These are phyloP conservation scores for Neoascochyta sp. DNA, from an alignment of 2,329 filamentous ascomycete genomes.

Conservation along the genomic window DNA sequence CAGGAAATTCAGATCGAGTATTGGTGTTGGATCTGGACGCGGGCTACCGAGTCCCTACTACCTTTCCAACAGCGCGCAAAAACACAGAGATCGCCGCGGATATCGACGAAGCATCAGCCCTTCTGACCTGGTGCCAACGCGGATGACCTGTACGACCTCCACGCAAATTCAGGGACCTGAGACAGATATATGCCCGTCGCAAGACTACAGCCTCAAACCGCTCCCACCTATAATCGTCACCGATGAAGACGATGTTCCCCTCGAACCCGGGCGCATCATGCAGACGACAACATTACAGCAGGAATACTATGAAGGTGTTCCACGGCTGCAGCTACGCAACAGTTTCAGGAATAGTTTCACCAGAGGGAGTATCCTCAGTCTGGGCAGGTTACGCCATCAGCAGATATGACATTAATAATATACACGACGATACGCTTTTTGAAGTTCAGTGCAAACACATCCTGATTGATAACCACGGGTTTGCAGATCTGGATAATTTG, in stretches of 20 bases:
- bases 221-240: constrained; percentile 2
- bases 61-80: constrained; percentile 6
- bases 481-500: background rate
- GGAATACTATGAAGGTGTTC: constrained; percentile 13
- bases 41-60: constrained; percentile 10
- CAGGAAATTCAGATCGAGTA: constrained; percentile 22
- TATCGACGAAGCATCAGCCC: constrained; percentile 19
- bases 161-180: constrained; percentile 12
- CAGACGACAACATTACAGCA: constrained; percentile 19
- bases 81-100: constrained; percentile 14
- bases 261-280: constrained; percentile 11
- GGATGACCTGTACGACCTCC: constrained; percentile 7
- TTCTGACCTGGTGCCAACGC: constrained; percentile 16
- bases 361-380: constrained; percentile 14
- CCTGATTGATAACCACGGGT: background rate
- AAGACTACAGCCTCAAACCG: background rate
- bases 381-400: constrained; percentile 7
- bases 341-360: constrained; percentile 22
- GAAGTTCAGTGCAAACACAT: no score
- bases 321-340: constrained; percentile 16
- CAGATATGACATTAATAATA: background rate
- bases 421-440: no score
- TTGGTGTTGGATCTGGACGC: constrained; percentile 19
- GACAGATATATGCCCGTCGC: no score
- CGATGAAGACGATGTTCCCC: constrained; percentile 3